Percentiles rank a stretch among this genome's conserved stretches.
These are phyloP conservation scores for Cryphonectria japonica DNA, from an alignment of 2,329 filamentous ascomycete genomes.

Conservation along the genomic window DNA sequence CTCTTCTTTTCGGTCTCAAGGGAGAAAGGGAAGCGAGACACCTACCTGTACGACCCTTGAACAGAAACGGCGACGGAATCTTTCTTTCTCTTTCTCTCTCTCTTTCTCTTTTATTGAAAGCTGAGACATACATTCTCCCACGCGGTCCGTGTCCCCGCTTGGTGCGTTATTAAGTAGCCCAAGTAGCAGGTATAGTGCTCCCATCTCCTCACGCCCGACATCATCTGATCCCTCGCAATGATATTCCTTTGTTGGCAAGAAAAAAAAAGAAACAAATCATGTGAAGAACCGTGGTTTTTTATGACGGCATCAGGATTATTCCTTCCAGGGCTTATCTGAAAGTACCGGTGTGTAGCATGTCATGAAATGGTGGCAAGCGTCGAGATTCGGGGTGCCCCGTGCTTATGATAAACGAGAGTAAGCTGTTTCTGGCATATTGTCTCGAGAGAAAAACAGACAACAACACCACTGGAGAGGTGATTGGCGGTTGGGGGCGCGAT, in stretches of 20 bases:
- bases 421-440: neutral
- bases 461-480: neutral
- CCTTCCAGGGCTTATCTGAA: neutral
- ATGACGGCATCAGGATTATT: neutral
- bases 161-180: neutral
- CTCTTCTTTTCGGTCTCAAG: neutral
- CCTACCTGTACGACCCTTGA: neutral
- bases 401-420: neutral
- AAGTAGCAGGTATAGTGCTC: neutral
- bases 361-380: constrained; percentile 3
- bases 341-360: neutral
- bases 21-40: neutral
- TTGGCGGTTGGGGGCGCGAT: neutral
- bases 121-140: neutral
- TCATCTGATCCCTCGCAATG: neutral
- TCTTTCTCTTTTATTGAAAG: too few species aligned
- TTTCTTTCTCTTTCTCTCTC: too few species aligned
- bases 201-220: neutral
- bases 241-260: too few species aligned
- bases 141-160: neutral
- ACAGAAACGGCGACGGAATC: neutral
- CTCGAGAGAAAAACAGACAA: neutral
- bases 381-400: neutral
- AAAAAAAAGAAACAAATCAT: neutral
- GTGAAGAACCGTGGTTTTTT: neutral